Evolutionary conservation across 2,329 filamentous ascomycete species (phyloP).

Genomic region (Alternaria sp.): DNA sequence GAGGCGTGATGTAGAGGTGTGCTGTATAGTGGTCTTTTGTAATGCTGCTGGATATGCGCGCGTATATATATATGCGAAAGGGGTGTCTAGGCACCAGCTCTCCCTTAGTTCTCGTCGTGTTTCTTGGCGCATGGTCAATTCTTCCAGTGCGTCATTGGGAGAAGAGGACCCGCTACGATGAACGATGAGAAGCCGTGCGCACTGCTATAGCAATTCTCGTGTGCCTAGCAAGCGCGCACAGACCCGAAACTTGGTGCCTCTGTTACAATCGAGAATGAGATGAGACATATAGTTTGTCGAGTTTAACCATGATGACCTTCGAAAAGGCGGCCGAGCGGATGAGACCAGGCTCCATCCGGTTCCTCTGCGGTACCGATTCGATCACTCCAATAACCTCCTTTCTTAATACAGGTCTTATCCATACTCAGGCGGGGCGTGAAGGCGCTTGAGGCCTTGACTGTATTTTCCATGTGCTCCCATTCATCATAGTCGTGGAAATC

Average conservation of each 20-base stretch:
- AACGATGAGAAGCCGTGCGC: neutral
- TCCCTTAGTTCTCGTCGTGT: neutral
- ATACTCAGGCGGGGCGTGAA: neutral
- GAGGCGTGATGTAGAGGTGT: neutral
- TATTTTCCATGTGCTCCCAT: neutral
- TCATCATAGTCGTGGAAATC: neutral
- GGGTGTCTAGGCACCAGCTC: neutral
- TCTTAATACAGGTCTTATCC: neutral
- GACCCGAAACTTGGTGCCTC: neutral
- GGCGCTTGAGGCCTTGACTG: neutral
- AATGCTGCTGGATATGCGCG: neutral
- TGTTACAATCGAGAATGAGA: neutral
- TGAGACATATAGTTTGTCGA: neutral
- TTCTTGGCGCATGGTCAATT: neutral
- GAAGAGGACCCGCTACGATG: neutral
- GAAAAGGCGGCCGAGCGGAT: neutral
- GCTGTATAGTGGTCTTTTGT: neutral
- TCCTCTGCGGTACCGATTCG: neutral
- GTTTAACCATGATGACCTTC: neutral
- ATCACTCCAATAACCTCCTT: neutral
- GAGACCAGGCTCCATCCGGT: neutral
- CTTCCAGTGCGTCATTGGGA: neutral
- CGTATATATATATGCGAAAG: neutral
- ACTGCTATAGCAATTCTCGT: neutral
- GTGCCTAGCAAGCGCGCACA: neutral